These are phyloP conservation scores for Obba rivulosa DNA, from an alignment of 768 basidiomycete genomes.

Conservation along the genomic window DNA sequence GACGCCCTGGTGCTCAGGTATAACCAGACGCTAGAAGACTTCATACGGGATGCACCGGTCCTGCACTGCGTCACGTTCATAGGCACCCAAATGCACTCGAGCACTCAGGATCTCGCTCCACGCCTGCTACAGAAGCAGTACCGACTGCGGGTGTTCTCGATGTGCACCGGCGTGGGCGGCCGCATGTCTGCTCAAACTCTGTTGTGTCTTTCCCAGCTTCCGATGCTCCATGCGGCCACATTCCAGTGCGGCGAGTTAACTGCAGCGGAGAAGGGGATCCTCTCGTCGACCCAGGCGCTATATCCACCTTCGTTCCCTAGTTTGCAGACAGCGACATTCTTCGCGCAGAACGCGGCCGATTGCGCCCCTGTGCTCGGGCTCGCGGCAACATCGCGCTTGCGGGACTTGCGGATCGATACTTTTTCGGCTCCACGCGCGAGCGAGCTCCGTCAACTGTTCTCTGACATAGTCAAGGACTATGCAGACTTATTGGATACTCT, in stretches of 20 bases:
- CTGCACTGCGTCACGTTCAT: constrained; percentile 3
- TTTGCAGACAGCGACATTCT: background rate
- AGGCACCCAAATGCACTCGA: background rate
- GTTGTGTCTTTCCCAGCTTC: constrained; percentile 1
- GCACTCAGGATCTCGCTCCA: background rate
- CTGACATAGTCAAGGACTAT: background rate
- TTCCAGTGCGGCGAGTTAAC: background rate
- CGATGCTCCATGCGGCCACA: constrained; percentile 1
- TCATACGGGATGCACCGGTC: background rate
- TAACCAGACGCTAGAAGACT: background rate
- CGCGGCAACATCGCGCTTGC: background rate
- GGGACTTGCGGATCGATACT: background rate
- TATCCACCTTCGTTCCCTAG: constrained; percentile 5
- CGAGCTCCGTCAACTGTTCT: constrained; percentile 2
- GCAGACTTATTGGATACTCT: background rate
- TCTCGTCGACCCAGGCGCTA: too few relatives aligned
- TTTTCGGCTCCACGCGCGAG: background rate
- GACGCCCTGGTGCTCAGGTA: background rate
- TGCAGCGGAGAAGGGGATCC: background rate
- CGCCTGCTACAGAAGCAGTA: constrained; percentile 1
- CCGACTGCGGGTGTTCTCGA: constrained; percentile 1
- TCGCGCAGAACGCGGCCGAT: background rate
- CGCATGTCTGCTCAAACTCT: background rate
- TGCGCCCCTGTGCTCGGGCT: constrained; percentile 1
- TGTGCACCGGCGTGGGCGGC: background rate